Evolutionary conservation across 2,329 filamentous ascomycete genomes (phyloP).

Genomic region (Teratosphaeriaceae sp.): DNA sequence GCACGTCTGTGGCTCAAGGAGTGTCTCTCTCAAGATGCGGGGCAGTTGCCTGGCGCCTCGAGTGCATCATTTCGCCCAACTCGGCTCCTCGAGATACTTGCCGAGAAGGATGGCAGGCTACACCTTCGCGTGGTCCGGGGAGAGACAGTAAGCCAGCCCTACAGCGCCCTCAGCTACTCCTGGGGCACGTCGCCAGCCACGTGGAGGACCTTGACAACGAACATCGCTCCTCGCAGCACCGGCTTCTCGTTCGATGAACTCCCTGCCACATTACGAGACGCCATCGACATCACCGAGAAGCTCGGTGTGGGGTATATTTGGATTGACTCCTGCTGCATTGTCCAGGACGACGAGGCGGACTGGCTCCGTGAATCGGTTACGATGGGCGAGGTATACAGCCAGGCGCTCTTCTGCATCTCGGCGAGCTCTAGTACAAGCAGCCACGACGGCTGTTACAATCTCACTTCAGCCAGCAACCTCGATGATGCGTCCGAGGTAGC

Average conservation of each 20-base stretch:
- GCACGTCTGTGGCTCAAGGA: too few relatives aligned
- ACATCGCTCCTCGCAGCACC: background rate
- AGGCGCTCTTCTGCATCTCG: background rate
- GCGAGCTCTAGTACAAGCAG: background rate
- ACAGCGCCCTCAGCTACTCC: background rate
- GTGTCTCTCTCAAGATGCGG: too few relatives aligned
- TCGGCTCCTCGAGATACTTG: too few relatives aligned
- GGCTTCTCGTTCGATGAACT: background rate
- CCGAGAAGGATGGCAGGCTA: too few relatives aligned
- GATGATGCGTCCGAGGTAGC: background rate
- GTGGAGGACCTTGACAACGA: background rate
- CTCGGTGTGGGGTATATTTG: conserved; percentile 1
- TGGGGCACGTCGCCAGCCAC: background rate
- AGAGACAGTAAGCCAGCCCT: too few relatives aligned
- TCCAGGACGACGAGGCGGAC: background rate
- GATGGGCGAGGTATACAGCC: background rate
- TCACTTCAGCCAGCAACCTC: background rate
- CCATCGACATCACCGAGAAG: background rate
- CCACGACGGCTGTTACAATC: background rate
- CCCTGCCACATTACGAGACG: background rate
- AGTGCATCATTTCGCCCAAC: too few relatives aligned
- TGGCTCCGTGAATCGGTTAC: background rate
- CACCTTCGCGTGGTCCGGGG: too few relatives aligned
- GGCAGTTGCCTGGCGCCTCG: too few relatives aligned
- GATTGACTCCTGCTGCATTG: conserved; percentile 2